phyloP scores from a whole-genome alignment of 2,329 filamentous ascomycete genomes.

The Arthrobotrys musiformis region DNA sequence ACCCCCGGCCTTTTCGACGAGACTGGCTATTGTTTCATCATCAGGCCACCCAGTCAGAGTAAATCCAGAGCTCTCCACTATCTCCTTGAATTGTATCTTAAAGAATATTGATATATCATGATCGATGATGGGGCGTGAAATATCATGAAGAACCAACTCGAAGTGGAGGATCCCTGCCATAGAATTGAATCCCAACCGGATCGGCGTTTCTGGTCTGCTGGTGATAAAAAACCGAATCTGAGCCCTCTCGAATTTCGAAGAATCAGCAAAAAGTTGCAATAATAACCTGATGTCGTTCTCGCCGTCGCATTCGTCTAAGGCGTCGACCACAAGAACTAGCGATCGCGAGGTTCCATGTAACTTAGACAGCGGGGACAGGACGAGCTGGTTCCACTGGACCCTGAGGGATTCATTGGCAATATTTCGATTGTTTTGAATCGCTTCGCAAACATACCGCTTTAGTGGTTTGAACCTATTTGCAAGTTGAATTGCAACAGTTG shows the following conservation, averaged over 20 bases:
- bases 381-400: not conserved
- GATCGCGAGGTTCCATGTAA: no score
- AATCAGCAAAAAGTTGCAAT: constrained; percentile 49
- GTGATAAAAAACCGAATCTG: constrained; percentile 56
- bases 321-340: constrained; percentile 59
- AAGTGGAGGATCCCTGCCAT: constrained; percentile 32
- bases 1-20: constrained; percentile 54
- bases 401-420: constrained; percentile 45
- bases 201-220: constrained; percentile 57
- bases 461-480: not conserved
- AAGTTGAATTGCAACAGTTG: not conserved
- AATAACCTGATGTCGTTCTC: constrained; percentile 56
- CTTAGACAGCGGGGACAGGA: constrained; percentile 58
- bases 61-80: constrained; percentile 17
- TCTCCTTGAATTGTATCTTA: constrained; percentile 52
- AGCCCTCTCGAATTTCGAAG: constrained; percentile 6
- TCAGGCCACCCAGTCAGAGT: constrained; percentile 51
- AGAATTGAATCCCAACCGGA: constrained; percentile 53
- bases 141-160: constrained; percentile 33
- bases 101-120: constrained; percentile 59
- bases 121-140: constrained; percentile 40
- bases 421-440: constrained; percentile 63
- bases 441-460: not conserved
- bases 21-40: constrained; percentile 38
- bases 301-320: constrained; percentile 60